Base-by-base conservation (phyloP, 2,329 filamentous ascomycete genomes). In the Xylariaceae sp. region DNA sequence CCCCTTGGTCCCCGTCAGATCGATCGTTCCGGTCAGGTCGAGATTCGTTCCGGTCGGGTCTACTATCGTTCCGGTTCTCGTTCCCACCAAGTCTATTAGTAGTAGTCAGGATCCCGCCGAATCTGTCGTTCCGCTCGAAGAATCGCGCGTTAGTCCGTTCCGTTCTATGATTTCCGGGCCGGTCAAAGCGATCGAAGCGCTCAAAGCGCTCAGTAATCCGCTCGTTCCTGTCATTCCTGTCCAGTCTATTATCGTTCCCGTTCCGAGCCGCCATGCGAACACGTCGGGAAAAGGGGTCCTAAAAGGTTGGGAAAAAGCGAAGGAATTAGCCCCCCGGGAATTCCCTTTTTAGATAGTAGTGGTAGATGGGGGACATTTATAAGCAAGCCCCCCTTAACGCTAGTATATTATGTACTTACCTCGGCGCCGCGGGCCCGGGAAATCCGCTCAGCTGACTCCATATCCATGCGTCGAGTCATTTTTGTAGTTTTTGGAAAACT, bases 361-460 rank as follows among this genome's bases (percentile, higher is more conserved):
- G 23, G 23, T 30, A 30, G 23, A 30, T 30, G 23, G 23, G 23
- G 23, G 23, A 30, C 23, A 30, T 30, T 30, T 30, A 30, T 30
- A 30, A 30, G 23, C 23, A 4, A 30, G 23, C 23, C 23, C 23
- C 23, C 23, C 23, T 30, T 30, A 30, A 30, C 23, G 23, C 23
- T 30, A 42, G 11, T 42, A 42, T 42, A 7, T 10, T 42, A 7
- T 39, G 6, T 39, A 45, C 42, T 37, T 63, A 77, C 76, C 62
- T 75, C 74, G 13, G 72, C 72, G 10, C 76, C 77, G 42, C 74
- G 72, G 4, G 76, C 73, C 56, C 73, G 42, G 42, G 42, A 6
- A 6, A 45, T 45, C 10, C 42, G 42, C 42, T 45, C 42, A 75
- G 45, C 72, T 70, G 61, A 78, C 78, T 53, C 76, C 70, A 51